Percentiles rank a stretch among this genome's conserved stretches.
phyloP scores from a whole-genome alignment of 345 rosid species.

The Clausena lansium region DNA sequence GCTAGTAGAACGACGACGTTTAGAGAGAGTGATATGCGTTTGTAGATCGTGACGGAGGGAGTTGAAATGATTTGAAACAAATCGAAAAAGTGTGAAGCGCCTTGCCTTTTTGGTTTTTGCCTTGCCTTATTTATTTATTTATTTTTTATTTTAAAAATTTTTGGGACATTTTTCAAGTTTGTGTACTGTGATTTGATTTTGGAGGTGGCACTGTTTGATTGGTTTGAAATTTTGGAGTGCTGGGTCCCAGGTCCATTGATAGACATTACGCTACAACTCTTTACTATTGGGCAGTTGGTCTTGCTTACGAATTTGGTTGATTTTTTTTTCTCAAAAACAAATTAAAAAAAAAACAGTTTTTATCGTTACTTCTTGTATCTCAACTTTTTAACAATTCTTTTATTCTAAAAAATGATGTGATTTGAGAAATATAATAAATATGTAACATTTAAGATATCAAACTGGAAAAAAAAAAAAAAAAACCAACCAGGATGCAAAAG shows the following conservation, averaged over 20 bases:
- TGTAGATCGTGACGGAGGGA: not conserved
- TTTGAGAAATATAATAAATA: too few relatives aligned
- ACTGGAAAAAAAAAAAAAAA: too few relatives aligned
- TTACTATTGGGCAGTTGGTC: too few relatives aligned
- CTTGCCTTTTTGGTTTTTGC: not conserved
- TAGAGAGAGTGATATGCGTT: not conserved
- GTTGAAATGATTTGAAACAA: not conserved
- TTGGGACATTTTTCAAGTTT: not conserved
- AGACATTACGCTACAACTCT: too few relatives aligned
- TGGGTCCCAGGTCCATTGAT: not conserved
- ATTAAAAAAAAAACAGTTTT: too few relatives aligned
- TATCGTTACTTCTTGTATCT: too few relatives aligned
- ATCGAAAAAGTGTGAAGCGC: not conserved
- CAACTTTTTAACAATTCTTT: too few relatives aligned
- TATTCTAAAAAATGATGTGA: too few relatives aligned
- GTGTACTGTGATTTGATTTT: not conserved
- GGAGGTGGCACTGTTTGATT: conserved; percentile 9
- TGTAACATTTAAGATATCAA: too few relatives aligned
- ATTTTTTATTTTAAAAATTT: not conserved
- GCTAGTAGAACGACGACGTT: not conserved
- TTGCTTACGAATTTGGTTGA: too few relatives aligned
- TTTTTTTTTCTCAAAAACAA: too few relatives aligned
- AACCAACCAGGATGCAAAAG: too few relatives aligned
- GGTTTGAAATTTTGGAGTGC: not conserved
- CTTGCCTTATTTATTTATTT: not conserved